These are phyloP conservation scores for Amphibolis antarctica DNA, from an alignment of 106 monocot genomes.

Conservation along the genomic window DNA sequence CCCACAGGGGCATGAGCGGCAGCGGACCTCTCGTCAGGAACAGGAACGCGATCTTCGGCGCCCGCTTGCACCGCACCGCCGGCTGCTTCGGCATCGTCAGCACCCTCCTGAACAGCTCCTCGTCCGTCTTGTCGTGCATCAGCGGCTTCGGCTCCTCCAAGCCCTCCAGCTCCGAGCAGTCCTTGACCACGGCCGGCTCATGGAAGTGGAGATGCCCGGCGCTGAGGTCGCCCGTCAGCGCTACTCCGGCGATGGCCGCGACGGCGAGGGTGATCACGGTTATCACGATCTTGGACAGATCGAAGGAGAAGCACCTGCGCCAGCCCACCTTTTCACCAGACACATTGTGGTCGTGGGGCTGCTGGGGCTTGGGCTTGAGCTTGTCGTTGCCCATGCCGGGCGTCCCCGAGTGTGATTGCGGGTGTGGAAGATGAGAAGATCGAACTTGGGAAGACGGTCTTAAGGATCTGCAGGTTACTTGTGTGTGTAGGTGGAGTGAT, in stretches of 20 bases:
- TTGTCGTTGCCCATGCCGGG: too few species aligned
- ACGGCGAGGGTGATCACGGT: background rate
- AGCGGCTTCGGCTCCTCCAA: conserved; percentile 8
- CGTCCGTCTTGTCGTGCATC: conserved; percentile 15
- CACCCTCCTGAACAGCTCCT: conserved; percentile 16
- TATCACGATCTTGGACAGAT: background rate
- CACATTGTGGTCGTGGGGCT: too few species aligned
- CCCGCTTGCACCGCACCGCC: conserved; percentile 7
- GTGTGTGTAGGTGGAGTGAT: too few species aligned
- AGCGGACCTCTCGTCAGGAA: conserved; percentile 17
- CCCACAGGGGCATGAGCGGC: conserved; percentile 18
- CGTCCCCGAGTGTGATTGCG: too few species aligned
- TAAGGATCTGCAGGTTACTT: too few species aligned
- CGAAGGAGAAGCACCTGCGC: background rate
- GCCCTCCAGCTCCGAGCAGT: background rate
- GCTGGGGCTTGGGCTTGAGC: too few species aligned
- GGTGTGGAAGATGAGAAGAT: too few species aligned
- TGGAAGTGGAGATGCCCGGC: background rate
- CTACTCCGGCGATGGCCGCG: background rate
- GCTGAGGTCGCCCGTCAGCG: background rate
- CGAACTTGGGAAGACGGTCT: too few species aligned
- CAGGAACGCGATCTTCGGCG: conserved; percentile 20
- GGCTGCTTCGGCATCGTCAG: conserved; percentile 7
- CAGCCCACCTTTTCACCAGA: too few species aligned
- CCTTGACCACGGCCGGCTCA: background rate